Base-by-base conservation (phyloP, 495 filamentous ascomycete species). In the Viridothelium virens region DNA sequence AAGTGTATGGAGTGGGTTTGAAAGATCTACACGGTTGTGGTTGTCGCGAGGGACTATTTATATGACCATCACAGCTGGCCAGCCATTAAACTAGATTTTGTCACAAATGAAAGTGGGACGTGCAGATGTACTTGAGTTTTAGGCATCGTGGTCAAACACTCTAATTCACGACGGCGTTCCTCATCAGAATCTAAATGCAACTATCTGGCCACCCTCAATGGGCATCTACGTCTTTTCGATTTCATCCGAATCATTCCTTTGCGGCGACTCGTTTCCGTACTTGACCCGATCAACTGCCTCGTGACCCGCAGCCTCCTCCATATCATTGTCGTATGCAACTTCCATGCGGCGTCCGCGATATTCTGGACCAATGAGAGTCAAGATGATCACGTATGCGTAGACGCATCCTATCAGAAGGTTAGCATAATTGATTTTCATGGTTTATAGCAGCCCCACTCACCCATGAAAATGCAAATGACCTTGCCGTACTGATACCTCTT, bases 281-380 rank as follows among this genome's bases (percentile, higher is more conserved):
- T 38, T 65, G 6, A 64, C 65, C 18, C 11, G 16, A 33, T 65
- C 68, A 3, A 82, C 63, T 5, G 64, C 65, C 2, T 76, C 73
- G 12, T 72, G 71, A 31, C 79, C 82, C 2, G 79, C 77, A 0
- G 82, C 84, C 68, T 82, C 86, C 2, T 78, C 77, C 56, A 89
- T 76, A 75, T 91, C 89, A 16, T 78, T 74, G 74, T 91, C 89
- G 68, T 86, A 79, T 47, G 77, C 81, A 1, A 87, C 86, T 64
- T 87, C 87, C 77, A 92, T 89, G 33, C 81, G 75, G 10, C 84
- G 78, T 16, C 85, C 82, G 63, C 91, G 69, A 48, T 85, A 82
- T 79, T 96, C 92, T 0, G 92, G 92, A 0, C 92, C 92, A 1
- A 91, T 66, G 16, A 95, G 71, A 0, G 89, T 89, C 31, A 95